These are phyloP conservation scores for Paramecium bursaria DNA, from an alignment of 73 alveolate genomes.

Conservation along the genomic window DNA sequence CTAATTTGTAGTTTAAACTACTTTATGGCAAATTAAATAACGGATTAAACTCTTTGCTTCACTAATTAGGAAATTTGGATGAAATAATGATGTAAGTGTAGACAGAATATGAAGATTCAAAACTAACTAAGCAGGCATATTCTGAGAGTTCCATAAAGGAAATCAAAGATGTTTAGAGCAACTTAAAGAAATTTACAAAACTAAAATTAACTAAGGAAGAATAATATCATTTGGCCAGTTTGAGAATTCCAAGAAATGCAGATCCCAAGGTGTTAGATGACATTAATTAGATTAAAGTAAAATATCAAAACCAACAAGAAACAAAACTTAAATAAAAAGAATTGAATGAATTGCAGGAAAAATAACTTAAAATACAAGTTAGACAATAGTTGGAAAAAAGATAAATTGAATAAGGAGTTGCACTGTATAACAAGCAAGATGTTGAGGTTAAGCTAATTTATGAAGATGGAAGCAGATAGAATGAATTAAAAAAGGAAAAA, in stretches of 20 bases:
- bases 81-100: conserved; percentile 30
- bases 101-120: not conserved
- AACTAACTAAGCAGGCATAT: not conserved
- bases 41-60: not conserved
- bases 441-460: not conserved
- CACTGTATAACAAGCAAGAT: conserved; percentile 7
- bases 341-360: not conserved
- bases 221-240: conserved; percentile 49
- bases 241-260: conserved; percentile 28
- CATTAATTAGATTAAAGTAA: not conserved
- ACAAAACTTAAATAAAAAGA: not conserved
- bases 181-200: conserved; percentile 19
- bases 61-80: conserved; percentile 2
- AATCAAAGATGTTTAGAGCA: not conserved
- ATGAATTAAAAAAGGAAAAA: conserved; percentile 34
- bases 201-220: conserved; percentile 40
- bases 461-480: conserved; percentile 53
- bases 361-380: not conserved
- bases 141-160: conserved; percentile 20
- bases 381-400: conserved; percentile 38
- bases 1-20: conserved; percentile 49
- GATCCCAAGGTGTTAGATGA: conserved; percentile 41
- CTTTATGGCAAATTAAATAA: conserved; percentile 31
- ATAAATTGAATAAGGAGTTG: conserved; percentile 50
- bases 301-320: not conserved